A percentile compares a stretch with the other conserved stretches of the same genome.
Conservation (phyloP, 2,329 filamentous ascomycete species). For the Pseudonectria buxi region DNA sequence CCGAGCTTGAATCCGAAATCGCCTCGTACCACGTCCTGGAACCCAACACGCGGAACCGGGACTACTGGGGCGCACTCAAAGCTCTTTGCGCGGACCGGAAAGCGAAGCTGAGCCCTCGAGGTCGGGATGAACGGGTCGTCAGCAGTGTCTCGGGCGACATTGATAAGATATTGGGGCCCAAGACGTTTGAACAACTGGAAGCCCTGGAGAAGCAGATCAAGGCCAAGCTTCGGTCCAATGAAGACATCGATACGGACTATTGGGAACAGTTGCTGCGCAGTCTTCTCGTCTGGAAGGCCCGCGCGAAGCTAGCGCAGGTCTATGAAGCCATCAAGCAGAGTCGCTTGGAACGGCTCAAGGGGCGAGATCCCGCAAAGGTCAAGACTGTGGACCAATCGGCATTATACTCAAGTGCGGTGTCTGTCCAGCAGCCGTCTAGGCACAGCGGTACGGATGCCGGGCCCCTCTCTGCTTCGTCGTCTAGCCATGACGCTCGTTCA, state of each 20-base stretch:
- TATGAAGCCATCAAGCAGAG: slow-evolving; percentile 68
- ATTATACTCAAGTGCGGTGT: slow-evolving; percentile 3
- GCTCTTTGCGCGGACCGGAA: slow-evolving; percentile 73
- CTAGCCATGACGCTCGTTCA: slow-evolving; percentile 24
- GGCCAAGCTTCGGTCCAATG: slow-evolving; percentile 77
- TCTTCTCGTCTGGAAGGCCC: slow-evolving; percentile 84
- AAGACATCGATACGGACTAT: slow-evolving; percentile 93
- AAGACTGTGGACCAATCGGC: slow-evolving; percentile 12
- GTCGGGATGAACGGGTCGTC: slow-evolving; percentile 64
- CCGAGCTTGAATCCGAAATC: slow-evolving; percentile 77
- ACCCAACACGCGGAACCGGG: slow-evolving; percentile 65
- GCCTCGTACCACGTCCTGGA: slow-evolving; percentile 74
- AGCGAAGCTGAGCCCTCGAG: slow-evolving; percentile 55
- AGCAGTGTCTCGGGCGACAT: slow-evolving; percentile 81
- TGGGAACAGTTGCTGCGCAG: slow-evolving; percentile 90
- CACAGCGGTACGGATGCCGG: slow-evolving; percentile 6
- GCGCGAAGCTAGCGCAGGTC: slow-evolving; percentile 72
- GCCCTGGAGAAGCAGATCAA: slow-evolving; percentile 81
- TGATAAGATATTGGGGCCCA: slow-evolving; percentile 77
- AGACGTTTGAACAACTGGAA: slow-evolving; percentile 80
- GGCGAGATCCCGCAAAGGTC: slow-evolving; percentile 63
- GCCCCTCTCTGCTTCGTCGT: slow-evolving; percentile 11
- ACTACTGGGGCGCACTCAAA: slow-evolving; percentile 90
- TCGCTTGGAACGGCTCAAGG: slow-evolving; percentile 58
- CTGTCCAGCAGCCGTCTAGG: slow-evolving; percentile 2